Evolutionary conservation across 257 asterid genomes (phyloP), one percentile per base, ranked within the genome.

Genomic region (Marsdenia floribunda): DNA sequence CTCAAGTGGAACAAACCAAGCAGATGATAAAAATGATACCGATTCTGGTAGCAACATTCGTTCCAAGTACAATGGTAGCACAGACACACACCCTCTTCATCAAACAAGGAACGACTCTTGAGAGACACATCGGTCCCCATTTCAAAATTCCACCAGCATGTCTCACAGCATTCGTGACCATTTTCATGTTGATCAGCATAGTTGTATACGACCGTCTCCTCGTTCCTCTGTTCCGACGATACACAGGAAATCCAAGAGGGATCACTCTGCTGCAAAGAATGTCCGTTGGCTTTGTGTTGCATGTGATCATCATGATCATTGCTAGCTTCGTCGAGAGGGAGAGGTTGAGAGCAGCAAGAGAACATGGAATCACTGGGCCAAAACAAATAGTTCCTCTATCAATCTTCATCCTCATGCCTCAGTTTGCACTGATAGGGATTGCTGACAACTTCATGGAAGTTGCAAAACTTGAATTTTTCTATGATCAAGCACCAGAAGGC

Each of bases 1-100:
- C 96, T 2, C 89, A 88, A 86, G 96, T 92, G 3, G 97, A 92
- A 79, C 95, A 92, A 77, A 87, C 95, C 16, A 92, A 92, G 72
- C 95, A 88, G 75, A 90, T 92, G 88, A 81, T 92, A 37, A 78
- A 89, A 50, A 87, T 92, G 90, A 75, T 92, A 50, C 97, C 96
- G 6, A 85, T 92, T 44, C 49, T 87, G 47, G 14, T 86, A 24
- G 88, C 86, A 79, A 87, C 92, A 52, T 82, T 91, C 74, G 60
- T 90, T 4, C 97, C 94, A 42, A 88, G 94, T 73, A 82, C 90
- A 63, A 88, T 88, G 91, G 19, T 88, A 14, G 91, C 96, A 33
- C 97, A 91, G 18, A n/a, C 29, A 4, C n/a, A 40, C 47, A 74
- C 71, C 47, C 57, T 74, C 7, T 60, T 63, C n/a, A 52, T 74